A percentile compares a stretch with the other conserved stretches of the same genome.
phyloP scores from a whole-genome alignment of 192 early-diverging fungal species.

The Podochytrium sp. region DNA sequence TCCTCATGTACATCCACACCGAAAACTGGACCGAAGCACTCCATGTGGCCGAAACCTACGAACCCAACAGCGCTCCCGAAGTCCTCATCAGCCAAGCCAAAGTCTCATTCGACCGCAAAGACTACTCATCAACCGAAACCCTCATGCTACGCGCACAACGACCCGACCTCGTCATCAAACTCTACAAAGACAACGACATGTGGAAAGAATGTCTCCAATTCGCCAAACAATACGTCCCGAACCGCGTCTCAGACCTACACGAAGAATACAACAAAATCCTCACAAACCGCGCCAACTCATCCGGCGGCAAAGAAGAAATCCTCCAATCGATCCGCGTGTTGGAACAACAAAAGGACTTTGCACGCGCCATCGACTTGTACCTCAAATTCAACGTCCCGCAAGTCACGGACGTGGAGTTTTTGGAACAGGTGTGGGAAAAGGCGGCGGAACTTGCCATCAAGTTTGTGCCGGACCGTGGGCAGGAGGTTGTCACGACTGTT shows the following conservation, averaged over 20 bases:
- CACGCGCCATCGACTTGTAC: constrained; percentile 64
- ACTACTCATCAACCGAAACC: constrained; percentile 57
- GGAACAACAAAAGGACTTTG: constrained; percentile 65
- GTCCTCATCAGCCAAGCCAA: constrained; percentile 67
- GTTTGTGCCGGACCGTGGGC: constrained; percentile 57
- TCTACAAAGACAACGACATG: constrained; percentile 61
- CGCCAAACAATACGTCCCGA: constrained; percentile 63
- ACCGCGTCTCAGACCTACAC: constrained; percentile 52
- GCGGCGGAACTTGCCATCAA: constrained; percentile 64
- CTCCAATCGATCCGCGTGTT: constrained; percentile 49
- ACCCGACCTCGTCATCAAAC: constrained; percentile 63
- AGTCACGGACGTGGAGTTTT: constrained; percentile 45
- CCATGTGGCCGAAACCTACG: constrained; percentile 62
- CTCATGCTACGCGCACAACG: constrained; percentile 63
- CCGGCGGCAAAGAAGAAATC: constrained; percentile 57
- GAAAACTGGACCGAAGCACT: constrained; percentile 68
- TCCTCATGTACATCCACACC: constrained; percentile 73
- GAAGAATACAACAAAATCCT: constrained; percentile 58
- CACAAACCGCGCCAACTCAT: constrained; percentile 42
- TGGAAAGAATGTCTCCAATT: constrained; percentile 69
- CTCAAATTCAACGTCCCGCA: constrained; percentile 53
- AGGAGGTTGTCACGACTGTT: constrained; percentile 54
- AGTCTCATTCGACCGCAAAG: constrained; percentile 58
- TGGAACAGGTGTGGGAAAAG: constrained; percentile 60
- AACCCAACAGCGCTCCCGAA: constrained; percentile 55